Conservation (phyloP, 140 eudicot genomes). For the Cichorium intybus region DNA sequence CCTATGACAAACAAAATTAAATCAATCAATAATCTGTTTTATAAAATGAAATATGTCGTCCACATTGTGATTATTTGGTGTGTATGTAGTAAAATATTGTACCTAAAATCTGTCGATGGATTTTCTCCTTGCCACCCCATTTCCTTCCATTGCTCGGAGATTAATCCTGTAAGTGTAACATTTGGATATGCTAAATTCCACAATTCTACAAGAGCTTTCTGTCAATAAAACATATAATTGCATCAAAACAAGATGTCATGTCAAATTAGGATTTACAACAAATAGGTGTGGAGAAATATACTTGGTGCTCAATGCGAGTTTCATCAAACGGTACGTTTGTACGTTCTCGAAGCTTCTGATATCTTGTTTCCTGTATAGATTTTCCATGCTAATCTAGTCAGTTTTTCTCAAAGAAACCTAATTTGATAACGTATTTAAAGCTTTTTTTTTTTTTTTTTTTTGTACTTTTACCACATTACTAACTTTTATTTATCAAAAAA, state of each 20-base stretch:
- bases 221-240: constrained; percentile 19
- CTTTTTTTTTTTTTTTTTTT: too few relatives aligned
- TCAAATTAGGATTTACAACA: neutral
- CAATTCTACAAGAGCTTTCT: constrained; percentile 73
- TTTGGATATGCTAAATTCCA: constrained; percentile 71
- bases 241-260: neutral
- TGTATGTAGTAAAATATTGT: neutral
- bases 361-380: constrained; percentile 65
- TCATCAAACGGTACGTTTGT: constrained; percentile 69
- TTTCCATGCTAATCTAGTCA: neutral
- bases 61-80: neutral
- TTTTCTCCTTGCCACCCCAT: constrained; percentile 96
- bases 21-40: constrained; percentile 12
- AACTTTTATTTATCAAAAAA: too few relatives aligned
- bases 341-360: constrained; percentile 68
- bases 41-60: neutral
- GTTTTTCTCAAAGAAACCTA: too few relatives aligned
- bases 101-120: constrained; percentile 94
- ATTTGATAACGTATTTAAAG: too few relatives aligned
- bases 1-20: constrained; percentile 43
- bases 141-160: constrained; percentile 93
- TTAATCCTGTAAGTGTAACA: constrained; percentile 59
- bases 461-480: too few relatives aligned
- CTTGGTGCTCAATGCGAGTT: constrained; percentile 71
- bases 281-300: constrained; percentile 23